These are phyloP conservation scores for Teratosphaeria gauchensis DNA, from an alignment of 2,329 filamentous ascomycete species.

Conservation along the genomic window DNA sequence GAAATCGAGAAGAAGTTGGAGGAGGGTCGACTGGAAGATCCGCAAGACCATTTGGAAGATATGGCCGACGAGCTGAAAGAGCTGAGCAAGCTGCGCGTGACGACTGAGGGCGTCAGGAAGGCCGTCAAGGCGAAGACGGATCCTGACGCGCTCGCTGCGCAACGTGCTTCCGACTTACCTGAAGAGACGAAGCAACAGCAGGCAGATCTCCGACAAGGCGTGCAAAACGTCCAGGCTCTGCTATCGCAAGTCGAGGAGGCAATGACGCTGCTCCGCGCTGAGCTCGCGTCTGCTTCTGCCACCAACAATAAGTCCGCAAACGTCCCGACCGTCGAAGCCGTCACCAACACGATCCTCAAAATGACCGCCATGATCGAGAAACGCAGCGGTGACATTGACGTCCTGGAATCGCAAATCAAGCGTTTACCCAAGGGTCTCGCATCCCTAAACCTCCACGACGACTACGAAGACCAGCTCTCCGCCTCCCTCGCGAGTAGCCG, in stretches of 20 bases:
- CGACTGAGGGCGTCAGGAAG: conserved; percentile 68
- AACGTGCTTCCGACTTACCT: conserved; percentile 64
- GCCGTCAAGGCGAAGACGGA: conserved; percentile 63
- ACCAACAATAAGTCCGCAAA: conserved; percentile 26
- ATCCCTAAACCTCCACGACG: conserved; percentile 20
- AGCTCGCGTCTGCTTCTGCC: conserved; percentile 49
- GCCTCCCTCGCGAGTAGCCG: conserved; percentile 18
- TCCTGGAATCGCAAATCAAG: conserved; percentile 78
- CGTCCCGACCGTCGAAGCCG: conserved; percentile 80
- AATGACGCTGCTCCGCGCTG: conserved; percentile 68
- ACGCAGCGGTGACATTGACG: conserved; percentile 80
- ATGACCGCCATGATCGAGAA: conserved; percentile 91
- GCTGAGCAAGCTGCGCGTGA: conserved; percentile 60
- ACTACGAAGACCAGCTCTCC: conserved; percentile 26
- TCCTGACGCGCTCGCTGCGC: conserved; percentile 54
- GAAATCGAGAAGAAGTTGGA: conserved; percentile 58
- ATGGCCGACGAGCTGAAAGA: conserved; percentile 59
- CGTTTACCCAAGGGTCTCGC: conserved; percentile 42
- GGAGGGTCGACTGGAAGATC: conserved; percentile 56
- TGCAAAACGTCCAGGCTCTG: conserved; percentile 61
- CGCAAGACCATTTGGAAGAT: conserved; percentile 57
- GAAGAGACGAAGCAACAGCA: conserved; percentile 78
- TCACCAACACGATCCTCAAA: conserved; percentile 81
- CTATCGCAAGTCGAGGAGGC: conserved; percentile 72
- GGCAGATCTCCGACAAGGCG: conserved; percentile 68